phyloP scores from a whole-genome alignment of 1,284 basidiomycete genomes.

The Microbotryum saponariae region DNA sequence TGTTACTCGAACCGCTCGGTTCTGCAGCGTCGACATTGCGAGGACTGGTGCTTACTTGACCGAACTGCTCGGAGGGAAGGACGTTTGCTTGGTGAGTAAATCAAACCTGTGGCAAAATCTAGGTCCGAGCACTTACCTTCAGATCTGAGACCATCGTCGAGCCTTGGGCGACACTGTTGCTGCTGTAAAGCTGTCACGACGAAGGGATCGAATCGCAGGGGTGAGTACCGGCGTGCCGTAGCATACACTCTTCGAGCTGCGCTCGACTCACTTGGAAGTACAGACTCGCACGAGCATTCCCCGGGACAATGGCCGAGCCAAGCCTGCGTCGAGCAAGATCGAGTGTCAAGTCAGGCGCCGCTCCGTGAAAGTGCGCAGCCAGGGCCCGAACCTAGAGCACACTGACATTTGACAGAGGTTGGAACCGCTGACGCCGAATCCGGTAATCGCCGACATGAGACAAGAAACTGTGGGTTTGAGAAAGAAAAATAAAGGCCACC shows the following conservation, averaged over 20 bases:
- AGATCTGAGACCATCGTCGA: constrained; percentile 51
- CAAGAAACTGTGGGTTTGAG: constrained; percentile 32
- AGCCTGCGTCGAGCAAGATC: constrained; percentile 46
- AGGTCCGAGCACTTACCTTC: constrained; percentile 17
- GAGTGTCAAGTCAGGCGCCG: no score
- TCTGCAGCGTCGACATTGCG: no score
- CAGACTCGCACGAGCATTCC: constrained; percentile 51
- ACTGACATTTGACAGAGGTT: constrained; percentile 45
- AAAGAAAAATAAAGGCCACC: background rate
- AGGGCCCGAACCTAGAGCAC: constrained; percentile 42
- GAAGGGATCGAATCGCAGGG: no score
- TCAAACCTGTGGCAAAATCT: no score
- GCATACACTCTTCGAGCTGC: no score
- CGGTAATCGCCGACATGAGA: constrained; percentile 46
- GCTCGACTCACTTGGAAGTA: constrained; percentile 55
- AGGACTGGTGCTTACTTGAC: no score
- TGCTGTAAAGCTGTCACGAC: constrained; percentile 45
- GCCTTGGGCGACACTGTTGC: constrained; percentile 57
- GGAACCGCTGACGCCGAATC: constrained; percentile 53
- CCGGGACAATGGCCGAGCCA: constrained; percentile 55
- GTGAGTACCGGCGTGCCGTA: no score
- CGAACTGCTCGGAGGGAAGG: no score
- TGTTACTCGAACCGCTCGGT: no score
- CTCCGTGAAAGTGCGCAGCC: no score
- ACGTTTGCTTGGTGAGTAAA: no score